phyloP scores from a whole-genome alignment of 148 eudicot genomes.

The Nepenthes mirabilis region DNA sequence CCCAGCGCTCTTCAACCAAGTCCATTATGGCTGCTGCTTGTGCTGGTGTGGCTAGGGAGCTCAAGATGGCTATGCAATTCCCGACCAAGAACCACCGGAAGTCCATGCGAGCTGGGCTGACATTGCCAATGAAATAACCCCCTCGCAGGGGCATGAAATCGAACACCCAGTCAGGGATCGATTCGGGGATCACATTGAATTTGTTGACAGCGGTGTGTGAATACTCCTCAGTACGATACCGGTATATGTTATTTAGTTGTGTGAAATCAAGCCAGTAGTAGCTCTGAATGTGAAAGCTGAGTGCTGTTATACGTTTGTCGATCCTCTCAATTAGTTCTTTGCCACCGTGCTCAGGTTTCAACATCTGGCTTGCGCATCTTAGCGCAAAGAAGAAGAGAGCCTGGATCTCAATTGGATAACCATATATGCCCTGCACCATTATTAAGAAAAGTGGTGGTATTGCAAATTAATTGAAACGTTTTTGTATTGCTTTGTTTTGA shows the following conservation, averaged over 20 bases:
- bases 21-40: slow-evolving; percentile 63
- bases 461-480: neutral
- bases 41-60: slow-evolving; percentile 33
- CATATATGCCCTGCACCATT: slow-evolving; percentile 37
- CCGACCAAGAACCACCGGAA: slow-evolving; percentile 55
- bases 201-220: slow-evolving; percentile 59
- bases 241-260: slow-evolving; percentile 52
- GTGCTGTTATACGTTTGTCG: slow-evolving; percentile 33
- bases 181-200: slow-evolving; percentile 50
- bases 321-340: slow-evolving; percentile 41
- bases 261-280: slow-evolving; percentile 61
- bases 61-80: slow-evolving; percentile 47
- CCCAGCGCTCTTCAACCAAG: slow-evolving; percentile 57
- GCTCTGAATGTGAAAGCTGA: slow-evolving; percentile 43
- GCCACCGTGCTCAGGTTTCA: slow-evolving; percentile 37
- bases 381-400: slow-evolving; percentile 63
- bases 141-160: slow-evolving; percentile 47
- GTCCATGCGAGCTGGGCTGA: slow-evolving; percentile 69
- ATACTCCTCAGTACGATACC: slow-evolving; percentile 46
- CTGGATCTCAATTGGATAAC: slow-evolving; percentile 64
- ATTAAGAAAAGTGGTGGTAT: slow-evolving; percentile 3
- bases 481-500: too few species aligned
- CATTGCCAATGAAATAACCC: slow-evolving; percentile 54
- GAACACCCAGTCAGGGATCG: slow-evolving; percentile 52
- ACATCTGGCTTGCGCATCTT: slow-evolving; percentile 42